These are phyloP conservation scores for Malassezia brasiliensis DNA, from an alignment of 1,284 basidiomycete genomes.

Conservation along the genomic window DNA sequence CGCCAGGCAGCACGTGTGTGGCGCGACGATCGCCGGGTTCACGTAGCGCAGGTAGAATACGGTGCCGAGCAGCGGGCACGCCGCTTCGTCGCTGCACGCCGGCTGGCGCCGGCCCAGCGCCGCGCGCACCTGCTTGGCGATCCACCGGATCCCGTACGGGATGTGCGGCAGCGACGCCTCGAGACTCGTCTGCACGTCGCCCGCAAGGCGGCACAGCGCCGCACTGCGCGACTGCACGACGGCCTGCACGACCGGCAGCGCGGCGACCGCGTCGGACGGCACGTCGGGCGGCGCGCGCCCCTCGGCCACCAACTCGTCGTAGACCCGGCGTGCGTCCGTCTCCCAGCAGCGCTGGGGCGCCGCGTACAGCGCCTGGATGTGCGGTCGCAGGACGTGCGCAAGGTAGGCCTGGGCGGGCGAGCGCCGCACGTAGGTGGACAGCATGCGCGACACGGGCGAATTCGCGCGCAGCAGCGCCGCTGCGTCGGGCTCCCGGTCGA, in stretches of 20 bases:
- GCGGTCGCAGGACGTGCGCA: slow-evolving; percentile 87
- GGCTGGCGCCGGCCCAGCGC: slow-evolving; percentile 96
- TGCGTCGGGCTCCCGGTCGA: slow-evolving; percentile 95
- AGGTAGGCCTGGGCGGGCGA: slow-evolving; percentile 96
- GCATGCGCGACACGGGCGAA: slow-evolving; percentile 97
- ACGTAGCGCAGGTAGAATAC: slow-evolving; percentile 99
- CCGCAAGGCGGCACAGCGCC: slow-evolving; percentile 57
- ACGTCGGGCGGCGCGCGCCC: not conserved
- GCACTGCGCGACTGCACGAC: slow-evolving; percentile 87
- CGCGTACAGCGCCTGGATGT: slow-evolving; percentile 95
- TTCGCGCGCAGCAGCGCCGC: slow-evolving; percentile 92
- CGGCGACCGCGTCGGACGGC: slow-evolving; percentile 83
- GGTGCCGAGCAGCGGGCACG: slow-evolving; percentile 94
- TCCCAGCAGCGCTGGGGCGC: slow-evolving; percentile 97
- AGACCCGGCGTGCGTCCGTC: slow-evolving; percentile 92
- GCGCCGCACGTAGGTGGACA: slow-evolving; percentile 97
- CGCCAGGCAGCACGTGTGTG: slow-evolving; percentile 98
- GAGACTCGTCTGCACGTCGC: too few relatives aligned
- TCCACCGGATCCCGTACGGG: slow-evolving; percentile 98
- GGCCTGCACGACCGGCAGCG: slow-evolving; percentile 81
- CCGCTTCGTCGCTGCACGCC: slow-evolving; percentile 90
- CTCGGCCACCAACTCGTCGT: slow-evolving; percentile 27
- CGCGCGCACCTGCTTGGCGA: slow-evolving; percentile 97
- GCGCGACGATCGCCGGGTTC: slow-evolving; percentile 99
- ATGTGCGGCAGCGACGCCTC: slow-evolving; percentile 64